A percentile compares a stretch with the other conserved stretches of the same genome.
Conservation (phyloP, 1,284 basidiomycete species). For the Apiotrichum brassicae region DNA sequence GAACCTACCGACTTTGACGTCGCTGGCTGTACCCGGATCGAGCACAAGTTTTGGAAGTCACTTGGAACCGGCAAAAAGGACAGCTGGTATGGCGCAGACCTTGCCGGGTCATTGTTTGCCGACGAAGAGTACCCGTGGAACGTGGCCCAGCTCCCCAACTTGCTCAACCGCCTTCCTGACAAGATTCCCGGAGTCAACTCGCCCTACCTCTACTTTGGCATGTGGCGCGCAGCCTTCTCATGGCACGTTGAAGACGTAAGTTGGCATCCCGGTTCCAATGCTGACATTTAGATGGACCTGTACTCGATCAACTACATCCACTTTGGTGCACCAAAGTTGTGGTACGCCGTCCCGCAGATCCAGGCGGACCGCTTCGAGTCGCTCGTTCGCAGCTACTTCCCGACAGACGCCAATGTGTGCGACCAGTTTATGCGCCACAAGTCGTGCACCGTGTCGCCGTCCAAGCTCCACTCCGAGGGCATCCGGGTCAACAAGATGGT, state of each 20-base stretch:
- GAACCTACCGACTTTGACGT: constrained; percentile 67
- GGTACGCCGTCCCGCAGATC: constrained; percentile 92
- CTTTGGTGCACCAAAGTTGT: constrained; percentile 91
- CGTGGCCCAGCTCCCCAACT: constrained; percentile 80
- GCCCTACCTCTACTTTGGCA: constrained; percentile 96
- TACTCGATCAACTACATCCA: constrained; percentile 99
- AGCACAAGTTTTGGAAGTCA: constrained; percentile 87
- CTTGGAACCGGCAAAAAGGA: constrained; percentile 61
- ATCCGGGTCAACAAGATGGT: constrained; percentile 83
- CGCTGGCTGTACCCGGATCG: constrained; percentile 79
- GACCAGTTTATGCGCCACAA: constrained; percentile 95
- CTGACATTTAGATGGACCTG: constrained; percentile 67
- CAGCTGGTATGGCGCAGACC: constrained; percentile 95
- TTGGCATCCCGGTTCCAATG: background rate
- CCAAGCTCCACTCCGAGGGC: constrained; percentile 67
- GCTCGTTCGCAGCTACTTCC: constrained; percentile 62
- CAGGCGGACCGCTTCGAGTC: constrained; percentile 70
- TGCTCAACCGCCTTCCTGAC: constrained; percentile 64
- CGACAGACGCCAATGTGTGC: constrained; percentile 73
- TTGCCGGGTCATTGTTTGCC: constrained; percentile 73
- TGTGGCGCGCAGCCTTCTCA: constrained; percentile 98
- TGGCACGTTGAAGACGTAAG: constrained; percentile 88
- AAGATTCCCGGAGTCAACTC: constrained; percentile 89
- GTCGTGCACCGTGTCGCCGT: constrained; percentile 88
- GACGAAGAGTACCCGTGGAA: constrained; percentile 82